phyloP scores from a whole-genome alignment of 768 basidiomycete species.

The Termitomyces heimii region DNA sequence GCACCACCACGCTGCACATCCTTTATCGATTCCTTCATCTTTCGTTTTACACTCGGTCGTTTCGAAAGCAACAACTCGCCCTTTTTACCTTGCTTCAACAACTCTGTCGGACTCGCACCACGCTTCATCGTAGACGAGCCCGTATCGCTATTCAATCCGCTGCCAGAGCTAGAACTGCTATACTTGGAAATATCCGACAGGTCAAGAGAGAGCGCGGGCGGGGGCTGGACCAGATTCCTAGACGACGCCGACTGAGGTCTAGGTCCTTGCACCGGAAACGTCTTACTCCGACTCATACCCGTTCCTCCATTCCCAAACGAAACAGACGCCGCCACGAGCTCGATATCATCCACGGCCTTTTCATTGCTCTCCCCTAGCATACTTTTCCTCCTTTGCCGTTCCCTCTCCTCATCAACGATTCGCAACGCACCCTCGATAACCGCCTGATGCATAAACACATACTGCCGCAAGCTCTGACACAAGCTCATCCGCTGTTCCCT shows the following conservation, averaged over 20 bases:
- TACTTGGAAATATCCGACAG: not conserved
- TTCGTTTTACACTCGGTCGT: conserved; percentile 60
- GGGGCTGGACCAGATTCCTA: too few species aligned
- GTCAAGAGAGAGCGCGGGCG: not conserved
- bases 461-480: conserved; percentile 92
- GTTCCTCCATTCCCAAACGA: not conserved
- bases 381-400: conserved; percentile 12
- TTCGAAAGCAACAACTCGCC: conserved; percentile 55
- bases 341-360: conserved; percentile 1
- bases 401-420: conserved; percentile 60
- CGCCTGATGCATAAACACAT: conserved; percentile 87
- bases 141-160: conserved; percentile 4
- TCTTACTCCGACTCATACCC: not conserved
- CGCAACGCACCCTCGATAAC: conserved; percentile 76
- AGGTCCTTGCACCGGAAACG: not conserved
- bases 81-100: conserved; percentile 52
- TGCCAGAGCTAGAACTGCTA: conserved; percentile 1
- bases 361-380: conserved; percentile 10
- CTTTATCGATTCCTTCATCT: conserved; percentile 10
- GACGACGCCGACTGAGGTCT: not conserved
- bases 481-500: conserved; percentile 95
- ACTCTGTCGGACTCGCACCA: conserved; percentile 66
- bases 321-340: not conserved
- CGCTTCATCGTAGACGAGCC: conserved; percentile 49
- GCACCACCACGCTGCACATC: not conserved